Conservation (phyloP, 192 early-diverging fungal species). For the Glomus cerebriforme region DNA sequence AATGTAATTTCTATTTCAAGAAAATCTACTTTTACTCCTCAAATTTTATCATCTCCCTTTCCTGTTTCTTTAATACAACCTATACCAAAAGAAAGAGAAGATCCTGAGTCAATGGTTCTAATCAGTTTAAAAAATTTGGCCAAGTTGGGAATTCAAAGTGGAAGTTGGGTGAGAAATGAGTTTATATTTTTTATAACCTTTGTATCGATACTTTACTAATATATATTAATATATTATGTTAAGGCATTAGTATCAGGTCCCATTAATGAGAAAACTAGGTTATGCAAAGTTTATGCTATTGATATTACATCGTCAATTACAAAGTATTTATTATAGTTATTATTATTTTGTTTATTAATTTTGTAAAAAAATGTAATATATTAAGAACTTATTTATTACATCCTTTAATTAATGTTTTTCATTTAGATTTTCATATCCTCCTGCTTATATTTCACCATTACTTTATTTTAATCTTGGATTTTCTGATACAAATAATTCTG, state of each 20-base stretch:
- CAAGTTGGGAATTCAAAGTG: slow-evolving; percentile 57
- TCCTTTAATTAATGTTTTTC: not conserved
- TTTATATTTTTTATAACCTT: slow-evolving; percentile 3
- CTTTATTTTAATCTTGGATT: slow-evolving; percentile 64
- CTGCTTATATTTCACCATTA: slow-evolving; percentile 54
- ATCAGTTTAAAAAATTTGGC: slow-evolving; percentile 53
- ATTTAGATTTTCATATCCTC: slow-evolving; percentile 25
- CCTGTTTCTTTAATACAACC: slow-evolving; percentile 48
- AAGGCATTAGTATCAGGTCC: slow-evolving; percentile 40
- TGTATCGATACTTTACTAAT: not conserved
- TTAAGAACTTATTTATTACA: not conserved
- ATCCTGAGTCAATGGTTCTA: slow-evolving; percentile 54
- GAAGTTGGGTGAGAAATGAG: slow-evolving; percentile 55
- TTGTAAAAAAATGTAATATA: not conserved
- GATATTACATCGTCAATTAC: slow-evolving; percentile 21
- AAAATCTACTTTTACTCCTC: slow-evolving; percentile 21
- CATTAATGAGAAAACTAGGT: slow-evolving; percentile 38
- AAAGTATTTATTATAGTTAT: not conserved
- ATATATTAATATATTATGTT: not conserved
- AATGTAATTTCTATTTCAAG: not conserved
- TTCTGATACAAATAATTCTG: slow-evolving; percentile 34
- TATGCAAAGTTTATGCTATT: slow-evolving; percentile 45
- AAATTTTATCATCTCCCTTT: slow-evolving; percentile 43
- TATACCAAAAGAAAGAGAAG: slow-evolving; percentile 48
- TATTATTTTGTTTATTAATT: not conserved